Conservation (phyloP, 441 rosid species). For the Croton setiger region DNA sequence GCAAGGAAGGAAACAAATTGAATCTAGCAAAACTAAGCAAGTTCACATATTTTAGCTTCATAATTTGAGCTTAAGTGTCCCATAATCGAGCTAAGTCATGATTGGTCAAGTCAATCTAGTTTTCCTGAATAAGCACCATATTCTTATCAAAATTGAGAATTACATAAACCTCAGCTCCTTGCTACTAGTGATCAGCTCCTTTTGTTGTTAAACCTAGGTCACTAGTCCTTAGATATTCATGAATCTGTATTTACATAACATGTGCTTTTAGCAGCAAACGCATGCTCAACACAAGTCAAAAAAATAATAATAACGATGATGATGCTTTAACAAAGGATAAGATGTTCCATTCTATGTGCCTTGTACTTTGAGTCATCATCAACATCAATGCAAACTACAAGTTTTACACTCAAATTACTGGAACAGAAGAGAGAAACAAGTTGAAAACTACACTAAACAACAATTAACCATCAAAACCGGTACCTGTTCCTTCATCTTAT, state of each 20-base stretch:
- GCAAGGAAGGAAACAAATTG: neutral
- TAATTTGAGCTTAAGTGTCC: constrained; percentile 3
- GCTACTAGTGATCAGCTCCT: neutral
- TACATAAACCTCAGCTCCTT: neutral
- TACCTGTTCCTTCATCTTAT: constrained; percentile 98
- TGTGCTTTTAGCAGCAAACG: neutral
- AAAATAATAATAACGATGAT: neutral
- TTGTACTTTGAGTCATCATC: neutral
- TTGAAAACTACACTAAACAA: neutral
- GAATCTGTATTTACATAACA: neutral
- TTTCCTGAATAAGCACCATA: neutral
- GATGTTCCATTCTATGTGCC: neutral
- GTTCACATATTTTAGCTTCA: neutral
- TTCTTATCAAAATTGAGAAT: neutral
- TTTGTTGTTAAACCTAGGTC: neutral
- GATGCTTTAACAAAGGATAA: neutral
- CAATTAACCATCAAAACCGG: constrained; percentile 9
- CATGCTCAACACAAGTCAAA: neutral
- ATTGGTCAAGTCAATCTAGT: neutral
- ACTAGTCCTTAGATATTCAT: neutral
- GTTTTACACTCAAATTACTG: neutral
- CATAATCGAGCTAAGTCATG: neutral
- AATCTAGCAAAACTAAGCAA: constrained; percentile 4
- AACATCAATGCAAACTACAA: neutral
- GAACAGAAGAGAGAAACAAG: neutral